These are phyloP conservation scores for Toxicodendron radicans DNA, from an alignment of 345 rosid species.

Conservation along the genomic window DNA sequence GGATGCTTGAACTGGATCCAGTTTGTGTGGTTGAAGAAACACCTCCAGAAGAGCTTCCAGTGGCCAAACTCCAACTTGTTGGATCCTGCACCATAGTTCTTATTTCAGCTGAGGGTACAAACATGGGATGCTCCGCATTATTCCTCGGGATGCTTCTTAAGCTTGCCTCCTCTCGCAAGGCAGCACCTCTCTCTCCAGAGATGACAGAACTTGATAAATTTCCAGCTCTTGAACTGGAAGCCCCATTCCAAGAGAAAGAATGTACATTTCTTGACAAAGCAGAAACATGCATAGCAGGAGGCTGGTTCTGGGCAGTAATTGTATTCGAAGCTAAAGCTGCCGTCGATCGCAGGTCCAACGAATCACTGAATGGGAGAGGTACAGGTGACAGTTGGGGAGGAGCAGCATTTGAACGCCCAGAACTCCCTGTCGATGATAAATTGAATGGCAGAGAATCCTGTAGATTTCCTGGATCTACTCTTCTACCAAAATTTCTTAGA, in stretches of 20 bases:
- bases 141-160: conserved; percentile 52
- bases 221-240: conserved; percentile 50
- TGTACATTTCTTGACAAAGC: conserved; percentile 47
- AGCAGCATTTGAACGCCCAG: conserved; percentile 40
- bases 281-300: conserved; percentile 44
- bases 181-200: conserved; percentile 47
- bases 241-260: conserved; percentile 53
- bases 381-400: conserved; percentile 42
- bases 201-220: conserved; percentile 40
- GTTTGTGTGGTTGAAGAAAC: conserved; percentile 45
- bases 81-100: conserved; percentile 66
- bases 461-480: conserved; percentile 48
- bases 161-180: conserved; percentile 45
- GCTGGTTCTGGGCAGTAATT: conserved; percentile 43
- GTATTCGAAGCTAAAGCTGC: conserved; percentile 34
- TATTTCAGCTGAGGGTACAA: conserved; percentile 47
- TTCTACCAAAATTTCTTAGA: conserved; percentile 45
- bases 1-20: conserved; percentile 50
- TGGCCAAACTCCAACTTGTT: conserved; percentile 57
- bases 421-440: conserved; percentile 43
- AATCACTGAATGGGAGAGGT: conserved; percentile 42
- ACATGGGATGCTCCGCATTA: conserved; percentile 52
- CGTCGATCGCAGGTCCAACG: conserved; percentile 48
- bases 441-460: conserved; percentile 50
- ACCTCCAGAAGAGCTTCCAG: conserved; percentile 47